Conservation (phyloP, 2,329 filamentous ascomycete species). For the Fusarium buharicum region DNA sequence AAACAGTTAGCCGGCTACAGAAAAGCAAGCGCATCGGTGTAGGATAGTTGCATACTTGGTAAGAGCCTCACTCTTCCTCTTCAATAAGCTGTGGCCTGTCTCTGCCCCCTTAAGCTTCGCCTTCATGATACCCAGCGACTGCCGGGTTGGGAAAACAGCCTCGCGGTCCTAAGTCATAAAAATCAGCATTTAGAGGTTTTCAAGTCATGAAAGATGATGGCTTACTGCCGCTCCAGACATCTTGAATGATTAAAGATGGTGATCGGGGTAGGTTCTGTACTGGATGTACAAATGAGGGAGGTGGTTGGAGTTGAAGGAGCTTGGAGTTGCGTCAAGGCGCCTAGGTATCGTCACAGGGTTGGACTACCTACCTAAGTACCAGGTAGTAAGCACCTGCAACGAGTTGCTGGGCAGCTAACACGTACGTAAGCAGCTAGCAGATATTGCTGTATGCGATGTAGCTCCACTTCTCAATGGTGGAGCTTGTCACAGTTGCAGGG, state of each 20-base stretch:
- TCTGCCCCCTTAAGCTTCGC: constrained; percentile 94
- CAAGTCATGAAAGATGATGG: neutral
- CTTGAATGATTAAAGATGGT: constrained; percentile 24
- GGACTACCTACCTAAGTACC: constrained; percentile 7
- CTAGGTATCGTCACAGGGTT: constrained; percentile 33
- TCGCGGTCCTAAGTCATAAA: constrained; percentile 78
- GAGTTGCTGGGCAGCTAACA: constrained; percentile 33
- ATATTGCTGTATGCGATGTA: constrained; percentile 7
- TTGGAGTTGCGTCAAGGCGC: constrained; percentile 24
- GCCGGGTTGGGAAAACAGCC: constrained; percentile 95
- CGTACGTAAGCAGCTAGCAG: constrained; percentile 19
- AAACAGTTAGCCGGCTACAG: constrained; percentile 8
- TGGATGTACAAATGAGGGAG: constrained; percentile 6
- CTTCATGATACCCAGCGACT: constrained; percentile 97
- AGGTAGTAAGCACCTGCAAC: neutral
- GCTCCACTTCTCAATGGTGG: constrained; percentile 14
- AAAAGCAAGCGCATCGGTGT: neutral
- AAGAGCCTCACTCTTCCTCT: constrained; percentile 96
- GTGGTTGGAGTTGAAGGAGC: constrained; percentile 18
- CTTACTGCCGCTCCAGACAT: constrained; percentile 51
- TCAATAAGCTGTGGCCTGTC: constrained; percentile 91
- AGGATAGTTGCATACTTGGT: constrained; percentile 76
- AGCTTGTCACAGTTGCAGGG: constrained; percentile 4
- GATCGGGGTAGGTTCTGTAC: neutral
- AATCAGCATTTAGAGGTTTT: constrained; percentile 25